phyloP scores from a whole-genome alignment of 148 eudicot species.

The Salicornia ramosissima region DNA sequence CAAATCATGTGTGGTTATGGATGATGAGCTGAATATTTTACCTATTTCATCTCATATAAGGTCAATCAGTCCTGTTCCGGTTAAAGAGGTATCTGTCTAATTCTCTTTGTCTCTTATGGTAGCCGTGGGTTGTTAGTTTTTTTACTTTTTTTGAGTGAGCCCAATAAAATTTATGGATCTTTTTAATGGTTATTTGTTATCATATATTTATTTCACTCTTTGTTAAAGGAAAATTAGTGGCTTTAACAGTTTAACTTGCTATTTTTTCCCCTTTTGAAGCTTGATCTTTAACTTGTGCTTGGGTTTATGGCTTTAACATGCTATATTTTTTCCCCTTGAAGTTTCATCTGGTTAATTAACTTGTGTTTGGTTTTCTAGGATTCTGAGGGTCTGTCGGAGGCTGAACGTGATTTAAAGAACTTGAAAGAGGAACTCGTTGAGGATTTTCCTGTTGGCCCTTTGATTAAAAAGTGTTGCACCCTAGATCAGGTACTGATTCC shows the following conservation, averaged over 20 bases:
- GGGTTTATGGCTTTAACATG: background rate
- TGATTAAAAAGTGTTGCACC: conserved; percentile 82
- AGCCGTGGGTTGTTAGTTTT: background rate
- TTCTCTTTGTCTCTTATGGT: background rate
- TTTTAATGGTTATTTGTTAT: too few relatives aligned
- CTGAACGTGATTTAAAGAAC: conserved; percentile 57
- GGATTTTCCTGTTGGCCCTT: conserved; percentile 88
- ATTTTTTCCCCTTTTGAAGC: too few relatives aligned
- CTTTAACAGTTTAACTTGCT: too few relatives aligned
- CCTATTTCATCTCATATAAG: conserved; percentile 94
- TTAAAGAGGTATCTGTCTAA: conserved; percentile 52
- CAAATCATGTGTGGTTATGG: conserved; percentile 85
- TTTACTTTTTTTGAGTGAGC: background rate
- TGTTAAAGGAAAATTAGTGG: too few relatives aligned
- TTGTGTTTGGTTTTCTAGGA: conserved; percentile 37
- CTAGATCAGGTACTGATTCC: conserved; percentile 76
- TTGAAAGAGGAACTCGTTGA: conserved; percentile 78
- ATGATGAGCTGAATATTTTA: conserved; percentile 84
- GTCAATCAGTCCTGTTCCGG: conserved; percentile 61
- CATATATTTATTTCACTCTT: too few relatives aligned
- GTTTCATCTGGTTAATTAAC: conserved; percentile 7
- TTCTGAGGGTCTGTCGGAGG: conserved; percentile 82
- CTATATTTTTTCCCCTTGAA: too few relatives aligned
- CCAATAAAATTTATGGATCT: background rate
- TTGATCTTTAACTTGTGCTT: too few relatives aligned